phyloP scores from a whole-genome alignment of 495 filamentous ascomycete genomes.

The Lindgomyces ingoldianus region DNA sequence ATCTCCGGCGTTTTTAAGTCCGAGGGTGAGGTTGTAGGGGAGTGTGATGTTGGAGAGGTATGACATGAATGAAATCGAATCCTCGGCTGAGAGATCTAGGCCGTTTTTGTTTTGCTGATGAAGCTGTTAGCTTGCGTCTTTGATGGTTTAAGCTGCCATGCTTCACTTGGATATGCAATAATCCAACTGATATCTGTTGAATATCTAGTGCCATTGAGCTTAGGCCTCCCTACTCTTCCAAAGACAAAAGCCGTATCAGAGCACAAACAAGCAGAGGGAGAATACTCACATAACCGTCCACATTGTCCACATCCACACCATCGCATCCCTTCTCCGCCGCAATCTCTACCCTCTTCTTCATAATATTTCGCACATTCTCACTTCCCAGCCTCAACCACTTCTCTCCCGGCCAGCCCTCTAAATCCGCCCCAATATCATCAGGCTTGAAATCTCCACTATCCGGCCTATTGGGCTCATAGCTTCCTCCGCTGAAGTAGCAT shows the following conservation, averaged over 20 bases:
- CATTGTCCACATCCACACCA: slow-evolving; percentile 71
- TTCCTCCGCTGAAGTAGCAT: slow-evolving; percentile 74
- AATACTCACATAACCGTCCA: slow-evolving; percentile 59
- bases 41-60: slow-evolving; percentile 60
- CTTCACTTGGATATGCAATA: too few species aligned
- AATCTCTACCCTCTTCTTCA: slow-evolving; percentile 58
- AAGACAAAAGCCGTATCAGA: not conserved
- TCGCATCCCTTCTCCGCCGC: slow-evolving; percentile 65
- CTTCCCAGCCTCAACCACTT: slow-evolving; percentile 64
- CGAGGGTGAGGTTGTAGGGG: slow-evolving; percentile 54
- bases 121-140: not conserved
- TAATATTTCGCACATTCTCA: slow-evolving; percentile 60
- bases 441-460: slow-evolving; percentile 56
- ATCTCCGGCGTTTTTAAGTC: slow-evolving; percentile 65
- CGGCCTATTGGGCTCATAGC: slow-evolving; percentile 59
- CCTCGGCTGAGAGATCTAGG: slow-evolving; percentile 54
- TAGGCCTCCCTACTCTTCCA: not conserved
- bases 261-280: not conserved
- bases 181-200: too few species aligned
- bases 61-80: slow-evolving; percentile 59
- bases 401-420: slow-evolving; percentile 68
- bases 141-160: too few species aligned
- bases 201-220: not conserved
- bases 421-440: slow-evolving; percentile 53
- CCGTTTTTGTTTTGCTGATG: slow-evolving; percentile 53